Percentiles rank a stretch among this genome's conserved stretches.
These are phyloP conservation scores for Rhodotorula sp. DNA, from an alignment of 1,284 basidiomycete genomes.

Conservation along the genomic window DNA sequence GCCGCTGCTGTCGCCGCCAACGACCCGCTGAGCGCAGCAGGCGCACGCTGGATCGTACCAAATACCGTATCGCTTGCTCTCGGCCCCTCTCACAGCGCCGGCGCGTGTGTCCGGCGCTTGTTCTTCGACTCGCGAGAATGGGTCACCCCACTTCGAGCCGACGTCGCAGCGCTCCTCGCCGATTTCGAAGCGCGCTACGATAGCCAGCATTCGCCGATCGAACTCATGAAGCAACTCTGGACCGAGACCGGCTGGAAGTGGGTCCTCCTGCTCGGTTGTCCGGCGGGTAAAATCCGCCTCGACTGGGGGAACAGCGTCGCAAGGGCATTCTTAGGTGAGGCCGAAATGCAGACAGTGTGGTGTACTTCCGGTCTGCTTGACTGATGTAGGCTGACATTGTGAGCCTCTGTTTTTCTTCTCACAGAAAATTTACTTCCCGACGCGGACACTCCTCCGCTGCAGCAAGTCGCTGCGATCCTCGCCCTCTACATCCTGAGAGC, in stretches of 20 bases:
- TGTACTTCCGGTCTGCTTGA: not conserved
- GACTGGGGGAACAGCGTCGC: constrained; percentile 20
- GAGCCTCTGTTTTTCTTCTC: no score
- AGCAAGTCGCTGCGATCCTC: constrained; percentile 15
- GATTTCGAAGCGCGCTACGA: constrained; percentile 5
- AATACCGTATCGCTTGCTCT: constrained; percentile 7
- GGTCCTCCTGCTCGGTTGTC: constrained; percentile 15
- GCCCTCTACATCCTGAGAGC: constrained; percentile 15
- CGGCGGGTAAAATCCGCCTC: constrained; percentile 3
- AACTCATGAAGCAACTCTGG: constrained; percentile 17
- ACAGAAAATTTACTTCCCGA: constrained; percentile 11
- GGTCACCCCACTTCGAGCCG: constrained; percentile 15
- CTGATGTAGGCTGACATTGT: not conserved
- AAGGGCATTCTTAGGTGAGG: constrained; percentile 15
- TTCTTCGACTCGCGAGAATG: constrained; percentile 24
- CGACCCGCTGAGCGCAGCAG: not conserved
- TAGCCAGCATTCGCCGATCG: not conserved
- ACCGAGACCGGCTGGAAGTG: constrained; percentile 14
- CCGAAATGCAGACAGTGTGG: no score
- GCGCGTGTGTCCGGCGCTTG: not conserved
- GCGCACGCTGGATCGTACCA: not conserved
- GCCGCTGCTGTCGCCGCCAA: not conserved
- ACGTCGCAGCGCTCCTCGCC: constrained; percentile 15
- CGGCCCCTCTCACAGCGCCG: not conserved
- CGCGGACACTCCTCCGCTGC: not conserved